phyloP scores from a whole-genome alignment of 345 rosid genomes.

The Trapa bicornis region DNA sequence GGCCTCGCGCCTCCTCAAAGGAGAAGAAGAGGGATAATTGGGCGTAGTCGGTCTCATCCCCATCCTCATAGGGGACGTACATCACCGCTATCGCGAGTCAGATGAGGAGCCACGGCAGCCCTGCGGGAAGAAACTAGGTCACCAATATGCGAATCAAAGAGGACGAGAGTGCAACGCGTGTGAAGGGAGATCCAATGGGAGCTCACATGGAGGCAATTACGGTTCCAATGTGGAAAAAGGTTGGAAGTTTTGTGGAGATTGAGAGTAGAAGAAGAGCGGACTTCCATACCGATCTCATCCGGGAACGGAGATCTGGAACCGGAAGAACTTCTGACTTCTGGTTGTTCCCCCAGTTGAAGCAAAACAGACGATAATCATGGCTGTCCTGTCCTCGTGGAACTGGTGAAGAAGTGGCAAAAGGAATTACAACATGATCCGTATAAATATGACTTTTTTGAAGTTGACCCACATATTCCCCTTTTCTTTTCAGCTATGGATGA shows the following conservation, averaged over 20 bases:
- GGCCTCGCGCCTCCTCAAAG: slow-evolving; percentile 57
- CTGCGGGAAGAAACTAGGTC: background rate
- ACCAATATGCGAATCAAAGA: background rate
- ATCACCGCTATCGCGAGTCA: background rate
- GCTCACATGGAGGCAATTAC: background rate
- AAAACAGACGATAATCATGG: too few relatives aligned
- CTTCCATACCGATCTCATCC: too few relatives aligned
- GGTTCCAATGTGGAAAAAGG: background rate
- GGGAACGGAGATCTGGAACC: too few relatives aligned
- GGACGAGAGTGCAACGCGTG: background rate
- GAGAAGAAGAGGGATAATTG: slow-evolving; percentile 56
- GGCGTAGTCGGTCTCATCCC: slow-evolving; percentile 46
- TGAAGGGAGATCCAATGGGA: background rate
- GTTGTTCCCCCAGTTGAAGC: too few relatives aligned
- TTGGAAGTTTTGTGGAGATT: background rate
- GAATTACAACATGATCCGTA: too few relatives aligned
- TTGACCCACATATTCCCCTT: too few relatives aligned
- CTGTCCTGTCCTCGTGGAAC: too few relatives aligned
- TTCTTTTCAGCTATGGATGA: too few relatives aligned
- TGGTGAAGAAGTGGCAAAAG: too few relatives aligned
- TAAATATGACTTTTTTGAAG: too few relatives aligned
- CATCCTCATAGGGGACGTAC: slow-evolving; percentile 61
- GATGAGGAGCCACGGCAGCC: background rate
- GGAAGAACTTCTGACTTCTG: too few relatives aligned
- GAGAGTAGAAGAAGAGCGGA: too few relatives aligned